Conservation (phyloP, 2,329 filamentous ascomycete genomes). For the Raffaelea deltoideospora region DNA sequence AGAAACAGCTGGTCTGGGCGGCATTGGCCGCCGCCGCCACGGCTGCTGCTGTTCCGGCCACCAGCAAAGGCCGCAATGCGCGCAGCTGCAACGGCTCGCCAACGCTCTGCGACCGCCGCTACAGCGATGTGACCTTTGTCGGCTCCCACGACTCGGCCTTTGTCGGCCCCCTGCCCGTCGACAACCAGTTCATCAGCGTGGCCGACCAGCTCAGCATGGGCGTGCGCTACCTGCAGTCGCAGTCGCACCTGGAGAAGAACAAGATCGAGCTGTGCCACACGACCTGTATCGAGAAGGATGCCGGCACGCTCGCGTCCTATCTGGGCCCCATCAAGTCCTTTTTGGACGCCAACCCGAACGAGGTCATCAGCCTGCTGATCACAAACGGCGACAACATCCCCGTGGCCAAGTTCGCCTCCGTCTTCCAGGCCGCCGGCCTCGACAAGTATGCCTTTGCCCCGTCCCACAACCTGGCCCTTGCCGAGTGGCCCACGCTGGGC, state of each 20-base stretch:
- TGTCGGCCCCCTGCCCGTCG: constrained; percentile 33
- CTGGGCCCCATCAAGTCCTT: constrained; percentile 43
- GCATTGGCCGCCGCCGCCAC: not conserved
- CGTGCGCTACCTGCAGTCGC: constrained; percentile 48
- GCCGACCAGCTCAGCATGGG: constrained; percentile 43
- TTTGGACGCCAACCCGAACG: constrained; percentile 41
- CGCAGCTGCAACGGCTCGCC: constrained; percentile 43
- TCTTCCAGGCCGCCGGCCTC: constrained; percentile 40
- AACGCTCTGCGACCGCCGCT: constrained; percentile 38
- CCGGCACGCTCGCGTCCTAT: constrained; percentile 38
- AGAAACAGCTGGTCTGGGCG: not conserved
- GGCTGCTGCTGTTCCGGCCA: not conserved
- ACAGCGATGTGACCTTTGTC: constrained; percentile 44
- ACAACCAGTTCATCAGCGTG: constrained; percentile 47
- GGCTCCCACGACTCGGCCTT: constrained; percentile 54
- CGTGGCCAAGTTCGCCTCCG: constrained; percentile 36
- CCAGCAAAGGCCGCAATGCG: no score
- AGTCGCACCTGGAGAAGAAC: constrained; percentile 40
- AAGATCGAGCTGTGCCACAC: constrained; percentile 50
- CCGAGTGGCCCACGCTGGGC: constrained; percentile 56
- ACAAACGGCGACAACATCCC: constrained; percentile 46
- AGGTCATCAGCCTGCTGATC: constrained; percentile 48
- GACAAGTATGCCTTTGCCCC: constrained; percentile 41
- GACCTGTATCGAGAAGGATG: constrained; percentile 42
- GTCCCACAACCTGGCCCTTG: constrained; percentile 20